phyloP scores from a whole-genome alignment of 805 yeast species.

The Metschnikowia santaceciliae region DNA sequence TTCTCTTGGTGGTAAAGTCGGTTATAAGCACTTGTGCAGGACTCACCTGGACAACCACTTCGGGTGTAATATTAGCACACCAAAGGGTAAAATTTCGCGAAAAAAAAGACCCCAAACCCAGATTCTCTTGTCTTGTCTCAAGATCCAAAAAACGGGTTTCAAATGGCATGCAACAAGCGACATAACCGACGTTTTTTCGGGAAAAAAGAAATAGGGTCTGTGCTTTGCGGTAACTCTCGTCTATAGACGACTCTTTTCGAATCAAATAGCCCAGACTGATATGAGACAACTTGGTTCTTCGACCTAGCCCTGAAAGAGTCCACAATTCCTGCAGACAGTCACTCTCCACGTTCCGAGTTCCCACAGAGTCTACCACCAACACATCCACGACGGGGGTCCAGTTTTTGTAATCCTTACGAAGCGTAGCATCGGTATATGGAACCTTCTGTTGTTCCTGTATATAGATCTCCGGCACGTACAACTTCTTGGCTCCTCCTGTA shows the following conservation, averaged over 20 bases:
- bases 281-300: constrained; percentile 30
- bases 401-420: constrained; percentile 32
- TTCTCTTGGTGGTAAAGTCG: neutral
- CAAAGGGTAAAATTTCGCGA: neutral
- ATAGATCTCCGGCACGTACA: constrained; percentile 19
- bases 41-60: constrained; percentile 26
- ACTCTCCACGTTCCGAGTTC: constrained; percentile 17
- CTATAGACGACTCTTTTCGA: constrained; percentile 22
- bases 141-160: constrained; percentile 26
- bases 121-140: neutral
- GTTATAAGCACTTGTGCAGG: constrained; percentile 5
- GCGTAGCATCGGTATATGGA: constrained; percentile 21
- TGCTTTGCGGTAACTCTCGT: constrained; percentile 30
- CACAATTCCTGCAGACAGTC: constrained; percentile 38
- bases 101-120: neutral
- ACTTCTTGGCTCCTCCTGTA: constrained; percentile 35
- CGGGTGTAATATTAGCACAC: constrained; percentile 3
- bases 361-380: constrained; percentile 27
- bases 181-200: constrained; percentile 12
- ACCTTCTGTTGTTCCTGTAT: constrained; percentile 5
- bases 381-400: constrained; percentile 50
- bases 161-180: constrained; percentile 37
- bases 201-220: constrained; percentile 17
- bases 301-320: constrained; percentile 37
- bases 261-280: constrained; percentile 32